Conservation (phyloP, 2,329 filamentous ascomycete species). For the Colletotrichum chlorophyti region DNA sequence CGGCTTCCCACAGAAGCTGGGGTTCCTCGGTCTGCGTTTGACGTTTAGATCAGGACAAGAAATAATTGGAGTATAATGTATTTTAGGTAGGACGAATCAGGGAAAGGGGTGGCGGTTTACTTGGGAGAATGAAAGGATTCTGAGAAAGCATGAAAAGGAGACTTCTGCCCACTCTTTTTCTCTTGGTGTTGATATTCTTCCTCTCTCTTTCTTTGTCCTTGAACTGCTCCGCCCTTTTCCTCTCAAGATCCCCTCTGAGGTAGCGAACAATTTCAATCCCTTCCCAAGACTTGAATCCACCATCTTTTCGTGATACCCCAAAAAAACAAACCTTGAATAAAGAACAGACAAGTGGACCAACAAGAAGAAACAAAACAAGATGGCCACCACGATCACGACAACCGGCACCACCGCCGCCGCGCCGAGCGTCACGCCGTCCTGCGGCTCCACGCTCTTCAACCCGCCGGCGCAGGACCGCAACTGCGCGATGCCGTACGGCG, state of each 20-base stretch:
- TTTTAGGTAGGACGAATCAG: too few species aligned
- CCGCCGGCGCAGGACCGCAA: conserved; percentile 51
- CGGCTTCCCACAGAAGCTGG: not conserved
- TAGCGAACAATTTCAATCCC: too few species aligned
- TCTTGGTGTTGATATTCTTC: too few species aligned
- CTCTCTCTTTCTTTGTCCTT: too few species aligned
- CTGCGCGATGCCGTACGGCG: conserved; percentile 49
- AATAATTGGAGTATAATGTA: conserved; percentile 19
- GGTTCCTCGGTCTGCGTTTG: not conserved
- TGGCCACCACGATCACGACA: conserved; percentile 8
- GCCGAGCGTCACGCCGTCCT: not conserved
- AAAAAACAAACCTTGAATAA: not conserved
- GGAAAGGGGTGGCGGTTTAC: not conserved
- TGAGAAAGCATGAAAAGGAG: too few species aligned
- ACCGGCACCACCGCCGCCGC: conserved; percentile 1
- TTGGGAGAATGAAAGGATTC: too few species aligned
- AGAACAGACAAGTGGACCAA: not conserved
- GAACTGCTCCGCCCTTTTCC: too few species aligned
- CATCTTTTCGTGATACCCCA: too few species aligned
- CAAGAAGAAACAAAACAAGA: not conserved
- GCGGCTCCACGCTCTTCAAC: conserved; percentile 41
- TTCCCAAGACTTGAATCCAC: too few species aligned
- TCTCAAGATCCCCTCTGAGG: too few species aligned
- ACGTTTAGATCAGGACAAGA: conserved; percentile 12
- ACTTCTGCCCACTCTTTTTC: too few species aligned